Evolutionary conservation across 768 basidiomycete species (phyloP).

Genomic region (Piloderma croceum): DNA sequence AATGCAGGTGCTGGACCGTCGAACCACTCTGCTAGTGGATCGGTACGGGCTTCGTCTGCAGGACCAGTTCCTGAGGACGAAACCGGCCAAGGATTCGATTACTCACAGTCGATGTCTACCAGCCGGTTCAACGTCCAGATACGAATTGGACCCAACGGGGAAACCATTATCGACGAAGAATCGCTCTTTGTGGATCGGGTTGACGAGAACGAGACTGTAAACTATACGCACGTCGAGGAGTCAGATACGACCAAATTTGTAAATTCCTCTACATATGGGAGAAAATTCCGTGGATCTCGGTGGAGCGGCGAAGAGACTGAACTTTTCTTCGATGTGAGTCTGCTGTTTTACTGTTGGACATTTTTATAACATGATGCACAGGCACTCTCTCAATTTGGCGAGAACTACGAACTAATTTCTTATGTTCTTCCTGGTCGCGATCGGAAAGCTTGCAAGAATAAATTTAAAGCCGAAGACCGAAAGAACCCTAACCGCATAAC

Average conservation of each 20-base stretch:
- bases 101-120: slow-evolving; percentile 54
- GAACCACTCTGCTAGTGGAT: too few species aligned
- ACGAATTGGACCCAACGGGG: slow-evolving; percentile 80
- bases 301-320: slow-evolving; percentile 93
- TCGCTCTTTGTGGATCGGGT: slow-evolving; percentile 74
- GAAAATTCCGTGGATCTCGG: slow-evolving; percentile 72
- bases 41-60: too few species aligned
- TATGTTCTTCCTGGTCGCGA: slow-evolving; percentile 80
- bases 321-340: slow-evolving; percentile 73
- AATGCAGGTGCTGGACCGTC: background rate
- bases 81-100: slow-evolving; percentile 64
- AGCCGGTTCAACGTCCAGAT: slow-evolving; percentile 83
- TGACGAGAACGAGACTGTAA: slow-evolving; percentile 60
- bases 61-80: slow-evolving; percentile 31
- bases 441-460: slow-evolving; percentile 86
- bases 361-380: slow-evolving; percentile 26
- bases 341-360: background rate
- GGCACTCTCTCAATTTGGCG: slow-evolving; percentile 87
- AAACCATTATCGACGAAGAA: slow-evolving; percentile 82
- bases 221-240: slow-evolving; percentile 76
- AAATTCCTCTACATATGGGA: slow-evolving; percentile 78
- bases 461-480: slow-evolving; percentile 88
- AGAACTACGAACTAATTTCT: slow-evolving; percentile 90
- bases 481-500: slow-evolving; percentile 73
- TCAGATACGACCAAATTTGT: slow-evolving; percentile 81